Conservation (phyloP, 352 stramenopile genomes). For the Phytophthora gonapodyides region DNA sequence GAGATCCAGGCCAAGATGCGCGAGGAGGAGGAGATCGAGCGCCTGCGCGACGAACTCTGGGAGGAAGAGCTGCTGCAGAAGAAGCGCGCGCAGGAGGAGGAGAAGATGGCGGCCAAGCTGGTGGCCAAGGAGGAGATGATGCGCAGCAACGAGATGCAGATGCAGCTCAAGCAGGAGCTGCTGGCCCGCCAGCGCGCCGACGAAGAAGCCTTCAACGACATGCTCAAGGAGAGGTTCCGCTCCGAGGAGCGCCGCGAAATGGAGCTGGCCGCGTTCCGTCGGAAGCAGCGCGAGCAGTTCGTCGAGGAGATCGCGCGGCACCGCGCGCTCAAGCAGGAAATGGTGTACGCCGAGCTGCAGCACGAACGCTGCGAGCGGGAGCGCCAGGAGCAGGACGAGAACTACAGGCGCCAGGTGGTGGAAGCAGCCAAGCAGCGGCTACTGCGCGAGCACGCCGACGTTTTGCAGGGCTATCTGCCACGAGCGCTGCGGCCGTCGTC, state of each 20-base stretch:
- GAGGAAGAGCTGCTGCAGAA: constrained; percentile 89
- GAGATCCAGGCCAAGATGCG: constrained; percentile 84
- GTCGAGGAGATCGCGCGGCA: constrained; percentile 60
- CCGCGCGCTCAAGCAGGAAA: constrained; percentile 67
- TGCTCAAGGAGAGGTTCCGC: constrained; percentile 63
- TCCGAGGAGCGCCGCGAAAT: constrained; percentile 69
- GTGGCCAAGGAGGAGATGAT: constrained; percentile 87
- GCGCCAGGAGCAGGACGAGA: constrained; percentile 68
- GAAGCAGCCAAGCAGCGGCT: constrained; percentile 86
- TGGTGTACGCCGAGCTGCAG: constrained; percentile 79
- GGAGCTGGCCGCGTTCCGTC: constrained; percentile 62
- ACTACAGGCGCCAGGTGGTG: constrained; percentile 84
- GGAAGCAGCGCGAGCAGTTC: constrained; percentile 71
- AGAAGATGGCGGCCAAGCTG: constrained; percentile 67
- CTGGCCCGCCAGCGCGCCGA: constrained; percentile 59
- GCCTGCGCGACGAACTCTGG: constrained; percentile 91
- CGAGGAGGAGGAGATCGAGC: constrained; percentile 89
- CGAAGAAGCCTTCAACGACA: constrained; percentile 73
- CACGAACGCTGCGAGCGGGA: constrained; percentile 74
- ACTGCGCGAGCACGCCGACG: constrained; percentile 81
- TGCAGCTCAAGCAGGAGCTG: constrained; percentile 63
- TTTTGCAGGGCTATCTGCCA: constrained; percentile 84
- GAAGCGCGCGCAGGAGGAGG: constrained; percentile 73
- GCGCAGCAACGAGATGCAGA: constrained; percentile 76
- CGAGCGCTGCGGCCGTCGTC: constrained; percentile 38